phyloP scores from a whole-genome alignment of 2,329 filamentous ascomycete species.

The Xylariomycetidae sp. region DNA sequence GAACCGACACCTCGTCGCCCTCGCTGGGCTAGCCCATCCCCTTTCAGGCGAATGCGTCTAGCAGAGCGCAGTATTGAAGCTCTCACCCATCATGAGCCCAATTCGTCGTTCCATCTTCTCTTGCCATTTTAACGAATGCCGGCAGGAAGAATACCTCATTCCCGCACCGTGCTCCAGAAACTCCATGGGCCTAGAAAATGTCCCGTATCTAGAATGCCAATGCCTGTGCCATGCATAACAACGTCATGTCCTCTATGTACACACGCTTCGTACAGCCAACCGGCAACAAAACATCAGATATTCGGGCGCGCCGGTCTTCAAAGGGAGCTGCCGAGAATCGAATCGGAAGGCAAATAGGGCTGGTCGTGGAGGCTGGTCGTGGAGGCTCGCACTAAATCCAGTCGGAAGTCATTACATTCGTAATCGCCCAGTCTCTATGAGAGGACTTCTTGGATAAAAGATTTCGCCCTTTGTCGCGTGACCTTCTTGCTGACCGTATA shows the following conservation, averaged over 20 bases:
- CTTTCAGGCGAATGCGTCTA: conserved; percentile 2
- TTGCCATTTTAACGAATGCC: conserved; percentile 40
- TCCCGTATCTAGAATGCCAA: conserved; percentile 41
- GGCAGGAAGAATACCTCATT: conserved; percentile 30
- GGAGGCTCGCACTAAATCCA: no score
- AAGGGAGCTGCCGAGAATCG: conserved; percentile 23
- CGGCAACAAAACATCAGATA: conserved; percentile 26
- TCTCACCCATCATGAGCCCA: background rate
- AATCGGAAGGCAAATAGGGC: conserved; percentile 16
- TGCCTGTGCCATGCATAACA: conserved; percentile 44
- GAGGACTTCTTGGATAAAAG: conserved; percentile 37
- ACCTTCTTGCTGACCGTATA: conserved; percentile 70
- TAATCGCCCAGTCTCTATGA: conserved; percentile 28
- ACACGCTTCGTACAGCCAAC: conserved; percentile 33
- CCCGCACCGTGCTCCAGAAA: conserved; percentile 39
- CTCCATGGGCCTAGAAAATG: conserved; percentile 37
- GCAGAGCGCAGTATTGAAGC: conserved; percentile 2
- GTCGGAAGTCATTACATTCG: conserved; percentile 7
- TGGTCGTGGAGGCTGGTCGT: no score
- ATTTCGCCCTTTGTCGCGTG: conserved; percentile 43
- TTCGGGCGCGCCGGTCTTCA: conserved; percentile 22
- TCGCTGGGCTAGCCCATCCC: conserved; percentile 29
- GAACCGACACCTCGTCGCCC: conserved; percentile 17
- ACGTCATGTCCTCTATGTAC: conserved; percentile 46
- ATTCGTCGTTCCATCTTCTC: conserved; percentile 11